phyloP scores from a whole-genome alignment of 345 rosid genomes.

The Dovyalis caffra region DNA sequence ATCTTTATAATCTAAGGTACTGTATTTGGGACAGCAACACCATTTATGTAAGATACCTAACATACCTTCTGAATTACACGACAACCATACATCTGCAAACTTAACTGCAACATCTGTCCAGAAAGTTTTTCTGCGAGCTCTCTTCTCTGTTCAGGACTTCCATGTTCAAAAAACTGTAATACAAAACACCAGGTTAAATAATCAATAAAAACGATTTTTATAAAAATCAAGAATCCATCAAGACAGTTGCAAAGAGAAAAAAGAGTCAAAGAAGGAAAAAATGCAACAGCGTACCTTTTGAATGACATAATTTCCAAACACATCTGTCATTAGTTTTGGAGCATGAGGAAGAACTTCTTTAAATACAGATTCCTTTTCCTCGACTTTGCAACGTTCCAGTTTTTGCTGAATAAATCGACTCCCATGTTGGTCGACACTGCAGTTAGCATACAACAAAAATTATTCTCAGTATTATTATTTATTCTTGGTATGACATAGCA shows the following conservation, averaged over 20 bases:
- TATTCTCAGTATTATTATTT: not conserved
- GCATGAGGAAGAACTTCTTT: slow-evolving; percentile 88
- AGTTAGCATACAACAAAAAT: slow-evolving; percentile 9
- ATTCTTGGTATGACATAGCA: not conserved
- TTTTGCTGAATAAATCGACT: slow-evolving; percentile 99
- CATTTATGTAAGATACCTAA: slow-evolving; percentile 21
- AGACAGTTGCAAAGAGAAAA: slow-evolving; percentile 2
- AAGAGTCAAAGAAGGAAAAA: slow-evolving; percentile 6
- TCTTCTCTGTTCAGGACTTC: slow-evolving; percentile 77
- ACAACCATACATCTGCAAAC: slow-evolving; percentile 99
- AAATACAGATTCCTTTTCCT: slow-evolving; percentile 81
- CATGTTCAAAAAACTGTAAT: slow-evolving; percentile 84
- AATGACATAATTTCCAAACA: slow-evolving; percentile 96
- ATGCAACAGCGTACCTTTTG: slow-evolving; percentile 56
- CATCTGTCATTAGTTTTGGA: slow-evolving; percentile 92
- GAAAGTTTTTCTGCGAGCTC: slow-evolving; percentile 81
- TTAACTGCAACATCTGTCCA: slow-evolving; percentile 81
- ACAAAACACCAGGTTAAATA: too few species aligned
- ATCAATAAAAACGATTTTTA: too few species aligned
- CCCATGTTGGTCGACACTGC: slow-evolving; percentile 97
- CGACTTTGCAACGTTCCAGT: slow-evolving; percentile 70
- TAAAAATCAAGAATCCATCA: too few species aligned
- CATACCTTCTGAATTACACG: slow-evolving; percentile 96
- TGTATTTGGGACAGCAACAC: too few species aligned
- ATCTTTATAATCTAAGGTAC: too few species aligned